Evolutionary conservation across 2,329 filamentous ascomycete genomes (phyloP), one percentile per base, ranked within the genome.

Genomic region (Penicillium sp.): DNA sequence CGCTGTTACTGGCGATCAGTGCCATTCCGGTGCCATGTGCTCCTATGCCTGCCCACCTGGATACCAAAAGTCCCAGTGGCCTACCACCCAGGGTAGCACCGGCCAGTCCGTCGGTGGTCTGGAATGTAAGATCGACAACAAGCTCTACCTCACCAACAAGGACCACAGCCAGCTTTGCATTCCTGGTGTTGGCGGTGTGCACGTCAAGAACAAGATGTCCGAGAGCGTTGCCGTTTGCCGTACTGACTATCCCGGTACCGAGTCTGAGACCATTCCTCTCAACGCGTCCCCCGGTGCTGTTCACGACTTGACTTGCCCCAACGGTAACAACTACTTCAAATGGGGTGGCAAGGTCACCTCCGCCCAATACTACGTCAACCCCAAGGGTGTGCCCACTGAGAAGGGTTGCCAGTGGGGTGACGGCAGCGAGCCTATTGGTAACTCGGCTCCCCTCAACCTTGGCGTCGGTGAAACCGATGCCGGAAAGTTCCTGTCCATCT

Each of bases 321-420:
- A 85, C 57, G 81, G 83, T 53, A 66, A 68, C 43, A 76, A 73
- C 44, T 95, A 91, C 76, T 97, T 89, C 76, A 72, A 76, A 54
- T 95, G 88, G 87, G 60, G 87, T 63, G 80, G 80, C 61, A 78
- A 79, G 68, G 61, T 73, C 44, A 97, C 93, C 45, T 90, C 88
- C 42, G 90, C 90, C 39, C 93, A 97, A 74, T 97, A 95, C 79
- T 98, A 98, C 68, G 80, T 97, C 72, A 97, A 97, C 80, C 86
- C 86, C 62, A 78, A 81, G 60, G 89, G 88, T 53, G 75, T 85
- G 46, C 61, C 71, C 17, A 72, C 82, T 51, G 68, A 81, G 57
- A 72, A 90, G 12, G 87, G 81, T 44, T 98, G 93, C 73, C 71
- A 79, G 51, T 97, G 93, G 93, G 75, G 79, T 45, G 76, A 76